phyloP scores from a whole-genome alignment of 2,329 filamentous ascomycete species.

The Aulographum hederae region DNA sequence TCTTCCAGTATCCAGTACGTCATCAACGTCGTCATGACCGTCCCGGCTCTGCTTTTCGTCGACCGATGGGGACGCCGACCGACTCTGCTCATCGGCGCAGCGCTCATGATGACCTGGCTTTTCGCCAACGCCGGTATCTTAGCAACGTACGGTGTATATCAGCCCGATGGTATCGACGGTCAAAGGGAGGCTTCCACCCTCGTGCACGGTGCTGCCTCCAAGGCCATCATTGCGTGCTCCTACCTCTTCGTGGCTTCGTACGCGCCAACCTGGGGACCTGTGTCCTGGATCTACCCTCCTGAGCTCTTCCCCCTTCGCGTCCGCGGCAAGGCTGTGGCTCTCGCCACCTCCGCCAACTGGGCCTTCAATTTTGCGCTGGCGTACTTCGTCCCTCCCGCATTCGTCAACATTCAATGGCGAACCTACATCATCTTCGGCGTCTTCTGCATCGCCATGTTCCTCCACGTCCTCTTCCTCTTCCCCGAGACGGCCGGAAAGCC shows the following conservation, averaged over 20 bases:
- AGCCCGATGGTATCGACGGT: slow-evolving; percentile 20
- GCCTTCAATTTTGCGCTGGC: slow-evolving; percentile 37
- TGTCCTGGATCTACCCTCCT: slow-evolving; percentile 39
- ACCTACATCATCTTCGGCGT: slow-evolving; percentile 61
- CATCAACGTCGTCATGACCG: slow-evolving; percentile 65
- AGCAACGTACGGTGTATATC: slow-evolving; percentile 34
- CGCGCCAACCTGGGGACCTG: slow-evolving; percentile 44
- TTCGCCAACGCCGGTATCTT: slow-evolving; percentile 45
- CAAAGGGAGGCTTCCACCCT: slow-evolving; percentile 22
- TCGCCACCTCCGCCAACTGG: slow-evolving; percentile 45
- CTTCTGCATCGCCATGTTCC: slow-evolving; percentile 48
- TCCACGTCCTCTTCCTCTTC: slow-evolving; percentile 45
- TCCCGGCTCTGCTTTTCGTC: slow-evolving; percentile 57
- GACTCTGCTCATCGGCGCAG: slow-evolving; percentile 45
- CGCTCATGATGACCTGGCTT: slow-evolving; percentile 44
- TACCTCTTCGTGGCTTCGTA: slow-evolving; percentile 57
- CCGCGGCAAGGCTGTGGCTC: slow-evolving; percentile 43
- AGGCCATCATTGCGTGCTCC: slow-evolving; percentile 45
- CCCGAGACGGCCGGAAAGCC: slow-evolving; percentile 51
- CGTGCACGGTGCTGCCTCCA: slow-evolving; percentile 20
- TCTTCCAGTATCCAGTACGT: slow-evolving; percentile 56
- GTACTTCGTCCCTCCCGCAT: slow-evolving; percentile 40
- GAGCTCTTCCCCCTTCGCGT: slow-evolving; percentile 45
- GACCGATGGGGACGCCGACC: slow-evolving; percentile 59
- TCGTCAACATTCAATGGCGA: slow-evolving; percentile 37